These are phyloP conservation scores for Stagonosporopsis chrysanthemi DNA, from an alignment of 2,329 filamentous ascomycete species.

Conservation along the genomic window DNA sequence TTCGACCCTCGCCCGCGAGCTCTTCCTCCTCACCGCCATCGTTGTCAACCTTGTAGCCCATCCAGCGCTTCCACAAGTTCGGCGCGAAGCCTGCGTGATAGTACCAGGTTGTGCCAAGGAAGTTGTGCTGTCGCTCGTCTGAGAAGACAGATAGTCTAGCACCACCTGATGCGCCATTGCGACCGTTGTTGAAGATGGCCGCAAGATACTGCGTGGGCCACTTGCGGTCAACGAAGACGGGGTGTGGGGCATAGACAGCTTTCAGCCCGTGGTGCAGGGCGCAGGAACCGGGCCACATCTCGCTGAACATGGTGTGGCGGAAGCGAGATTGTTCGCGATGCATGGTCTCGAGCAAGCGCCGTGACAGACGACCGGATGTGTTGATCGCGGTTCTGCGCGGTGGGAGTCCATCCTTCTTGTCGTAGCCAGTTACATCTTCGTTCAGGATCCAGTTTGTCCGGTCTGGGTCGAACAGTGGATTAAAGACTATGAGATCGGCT, in stretches of 20 bases:
- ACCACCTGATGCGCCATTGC: conserved; percentile 59
- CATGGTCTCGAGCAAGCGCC: conserved; percentile 73
- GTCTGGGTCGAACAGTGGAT: conserved; percentile 76
- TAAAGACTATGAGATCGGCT: conserved; percentile 78
- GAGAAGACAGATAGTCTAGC: conserved; percentile 58
- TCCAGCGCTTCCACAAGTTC: conserved; percentile 64
- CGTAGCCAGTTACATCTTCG: conserved; percentile 74
- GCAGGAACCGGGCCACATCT: conserved; percentile 78
- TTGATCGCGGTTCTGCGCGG: conserved; percentile 76
- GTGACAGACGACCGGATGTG: conserved; percentile 72
- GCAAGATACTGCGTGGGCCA: conserved; percentile 64
- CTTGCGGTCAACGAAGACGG: conserved; percentile 63
- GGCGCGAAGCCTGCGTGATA: conserved; percentile 61
- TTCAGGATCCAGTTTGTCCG: conserved; percentile 76
- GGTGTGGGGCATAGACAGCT: conserved; percentile 71
- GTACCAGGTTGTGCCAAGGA: conserved; percentile 62
- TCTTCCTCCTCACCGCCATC: conserved; percentile 58
- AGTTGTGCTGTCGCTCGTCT: conserved; percentile 62
- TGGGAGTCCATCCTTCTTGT: conserved; percentile 60
- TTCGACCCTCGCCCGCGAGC: conserved; percentile 55
- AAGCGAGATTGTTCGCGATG: conserved; percentile 75
- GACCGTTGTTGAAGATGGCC: conserved; percentile 63
- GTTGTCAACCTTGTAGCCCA: conserved; percentile 61
- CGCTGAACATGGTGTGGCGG: conserved; percentile 76
- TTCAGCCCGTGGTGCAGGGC: conserved; percentile 80